Base-by-base conservation (phyloP, 495 filamentous ascomycete genomes). In the Talaromyces wortmannii region DNA sequence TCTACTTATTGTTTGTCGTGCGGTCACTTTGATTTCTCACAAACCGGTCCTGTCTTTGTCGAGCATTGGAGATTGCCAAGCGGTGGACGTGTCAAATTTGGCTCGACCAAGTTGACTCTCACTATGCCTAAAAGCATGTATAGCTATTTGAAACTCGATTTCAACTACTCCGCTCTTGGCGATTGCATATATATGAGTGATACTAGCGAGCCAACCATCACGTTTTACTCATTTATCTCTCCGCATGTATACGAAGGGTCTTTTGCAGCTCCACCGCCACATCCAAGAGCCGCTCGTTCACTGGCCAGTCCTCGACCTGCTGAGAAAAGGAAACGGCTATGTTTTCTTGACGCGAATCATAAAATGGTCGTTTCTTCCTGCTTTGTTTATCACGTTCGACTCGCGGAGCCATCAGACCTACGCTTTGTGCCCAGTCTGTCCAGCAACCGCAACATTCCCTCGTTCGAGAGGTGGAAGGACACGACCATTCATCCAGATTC, bases 361-460 rank as follows among this genome's bases (percentile, higher is more conserved):
- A 50, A 51, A 45, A 23, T 45, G 7, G 23, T 56, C 0, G 55
- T 56, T 48, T 42, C 55, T 12, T 30, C 46, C 16, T 56, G 55
- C 15, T 56, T 56, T 36, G 48, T 44, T 18, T 56, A 56, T 36
- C 59, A 52, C 23, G 36, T 61, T 7, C 7, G 13, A 12, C 36
- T 61, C 16, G 48, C 11, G 17, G 15, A 46, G 5, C 17, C 13
- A 15, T 16, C 31, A 5, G 56, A 61, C 31, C 12, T 44, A 13
- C 30, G 2, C 45, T 30, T 29, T 16, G 15, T 57, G n/a, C 55
- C 17, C 29, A 12, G 46, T 16, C 48, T 60, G 6, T 50, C 55
- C 18, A 23, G 48, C 12, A 40, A 45, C 11, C 36, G 40, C 6
- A 32, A 52, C 15, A 18, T 53, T 10, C 58, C 58, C 10, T 31